Percentiles rank a stretch among this genome's conserved stretches.
Evolutionary conservation across 257 asterid genomes (phyloP).

Genomic region (Solanum commersonii): DNA sequence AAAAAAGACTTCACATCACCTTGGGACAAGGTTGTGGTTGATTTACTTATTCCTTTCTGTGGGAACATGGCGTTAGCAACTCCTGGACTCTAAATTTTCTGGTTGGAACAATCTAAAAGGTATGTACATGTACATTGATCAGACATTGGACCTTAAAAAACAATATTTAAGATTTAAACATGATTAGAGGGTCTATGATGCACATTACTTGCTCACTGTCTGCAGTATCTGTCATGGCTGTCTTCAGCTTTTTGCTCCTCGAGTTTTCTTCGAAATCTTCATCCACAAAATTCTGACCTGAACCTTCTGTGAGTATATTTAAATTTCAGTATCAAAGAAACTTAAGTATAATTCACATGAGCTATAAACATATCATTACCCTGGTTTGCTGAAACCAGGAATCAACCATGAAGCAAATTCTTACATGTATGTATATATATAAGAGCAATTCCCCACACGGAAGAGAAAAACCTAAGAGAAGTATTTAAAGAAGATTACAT

Average conservation of each 20-base stretch:
- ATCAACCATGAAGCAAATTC: not conserved
- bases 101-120: not conserved
- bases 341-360: not conserved
- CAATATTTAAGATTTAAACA: not conserved
- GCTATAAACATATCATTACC: not conserved
- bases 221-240: not conserved
- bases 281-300: conserved; percentile 14
- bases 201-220: not conserved
- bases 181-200: not conserved
- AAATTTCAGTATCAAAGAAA: not conserved
- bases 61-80: not conserved
- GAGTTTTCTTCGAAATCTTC: conserved; percentile 1
- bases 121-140: not conserved
- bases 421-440: not conserved
- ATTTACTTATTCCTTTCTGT: not conserved
- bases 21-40: not conserved
- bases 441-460: not conserved
- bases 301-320: not conserved
- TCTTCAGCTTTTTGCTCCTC: not conserved
- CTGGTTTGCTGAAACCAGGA: not conserved
- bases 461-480: not conserved
- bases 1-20: not conserved
- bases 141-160: not conserved
- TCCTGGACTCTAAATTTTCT: not conserved
- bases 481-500: not conserved